Evolutionary conservation across 164 flowering plant genomes (phyloP).

Genomic region (Macadamia integrifolia): DNA sequence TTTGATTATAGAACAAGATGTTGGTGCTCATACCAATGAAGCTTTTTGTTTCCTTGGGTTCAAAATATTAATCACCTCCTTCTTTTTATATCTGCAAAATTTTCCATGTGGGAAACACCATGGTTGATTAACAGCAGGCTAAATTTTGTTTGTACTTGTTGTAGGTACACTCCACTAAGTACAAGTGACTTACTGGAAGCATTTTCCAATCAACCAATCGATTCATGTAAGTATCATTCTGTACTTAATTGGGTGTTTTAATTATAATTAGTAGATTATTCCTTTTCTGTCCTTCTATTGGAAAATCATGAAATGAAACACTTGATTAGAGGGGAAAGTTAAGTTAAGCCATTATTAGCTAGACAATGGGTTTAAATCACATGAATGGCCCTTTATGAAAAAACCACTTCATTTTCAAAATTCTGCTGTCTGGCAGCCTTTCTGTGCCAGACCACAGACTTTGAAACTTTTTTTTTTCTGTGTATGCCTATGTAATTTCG

Average conservation of each 20-base stretch:
- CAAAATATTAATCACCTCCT: background rate
- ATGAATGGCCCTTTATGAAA: too few relatives aligned
- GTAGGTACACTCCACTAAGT: conserved; percentile 80
- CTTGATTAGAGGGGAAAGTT: background rate
- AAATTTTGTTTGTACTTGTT: conserved; percentile 15
- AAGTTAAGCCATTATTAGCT: background rate
- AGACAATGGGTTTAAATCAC: background rate
- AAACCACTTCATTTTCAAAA: too few relatives aligned
- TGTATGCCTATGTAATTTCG: too few relatives aligned
- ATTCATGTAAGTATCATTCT: conserved; percentile 62
- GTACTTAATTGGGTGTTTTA: background rate
- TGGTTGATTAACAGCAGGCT: background rate
- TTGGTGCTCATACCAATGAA: background rate
- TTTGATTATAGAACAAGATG: background rate
- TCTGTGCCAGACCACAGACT: too few relatives aligned
- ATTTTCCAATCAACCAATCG: conserved; percentile 56
- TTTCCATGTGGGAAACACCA: background rate
- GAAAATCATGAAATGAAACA: background rate
- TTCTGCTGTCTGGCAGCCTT: too few relatives aligned
- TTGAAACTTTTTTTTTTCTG: too few relatives aligned
- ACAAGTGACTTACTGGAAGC: conserved; percentile 79
- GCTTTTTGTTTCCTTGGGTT: background rate
- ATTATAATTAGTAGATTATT: background rate
- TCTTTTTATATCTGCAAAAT: background rate
- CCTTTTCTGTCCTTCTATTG: background rate